These are phyloP conservation scores for Lophium mytilinum DNA, from an alignment of 495 filamentous ascomycete species.

Conservation along the genomic window DNA sequence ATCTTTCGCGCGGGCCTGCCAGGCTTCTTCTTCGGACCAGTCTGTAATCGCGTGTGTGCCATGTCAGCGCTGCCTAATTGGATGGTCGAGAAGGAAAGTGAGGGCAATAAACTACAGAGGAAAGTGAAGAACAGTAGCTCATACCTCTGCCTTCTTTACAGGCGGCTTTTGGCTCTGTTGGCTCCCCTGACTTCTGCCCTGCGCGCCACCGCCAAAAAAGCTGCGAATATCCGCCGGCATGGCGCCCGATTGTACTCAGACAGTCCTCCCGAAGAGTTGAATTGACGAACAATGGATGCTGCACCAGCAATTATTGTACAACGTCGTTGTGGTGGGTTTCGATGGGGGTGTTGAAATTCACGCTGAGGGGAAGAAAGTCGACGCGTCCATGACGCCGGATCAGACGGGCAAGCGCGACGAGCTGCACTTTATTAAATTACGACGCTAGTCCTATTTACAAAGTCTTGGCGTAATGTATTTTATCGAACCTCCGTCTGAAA, in stretches of 20 bases:
- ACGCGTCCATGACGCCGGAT: neutral
- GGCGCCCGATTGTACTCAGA: neutral
- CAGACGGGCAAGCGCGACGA: neutral
- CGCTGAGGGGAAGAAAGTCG: neutral
- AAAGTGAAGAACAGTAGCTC: neutral
- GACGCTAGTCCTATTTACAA: neutral
- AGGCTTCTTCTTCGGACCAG: conserved; percentile 2
- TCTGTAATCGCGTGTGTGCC: neutral
- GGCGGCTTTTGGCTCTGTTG: conserved; percentile 12
- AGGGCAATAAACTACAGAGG: neutral
- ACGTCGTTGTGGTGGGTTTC: no score
- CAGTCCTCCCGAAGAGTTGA: no score
- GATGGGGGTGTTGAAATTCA: neutral
- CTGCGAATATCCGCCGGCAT: conserved; percentile 37
- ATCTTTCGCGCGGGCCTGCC: conserved; percentile 17
- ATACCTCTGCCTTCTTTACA: conserved; percentile 25
- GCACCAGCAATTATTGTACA: no score
- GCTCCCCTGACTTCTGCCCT: conserved; percentile 9
- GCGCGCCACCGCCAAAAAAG: conserved; percentile 35
- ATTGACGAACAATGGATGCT: no score
- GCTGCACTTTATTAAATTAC: neutral
- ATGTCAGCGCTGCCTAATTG: neutral
- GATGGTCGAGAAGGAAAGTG: neutral
- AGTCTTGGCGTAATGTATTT: neutral
- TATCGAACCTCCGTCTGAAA: neutral